Percentiles rank a stretch among this genome's conserved stretches.
phyloP scores from a whole-genome alignment of 352 stramenopile genomes.

The Globisporangium splendens region DNA sequence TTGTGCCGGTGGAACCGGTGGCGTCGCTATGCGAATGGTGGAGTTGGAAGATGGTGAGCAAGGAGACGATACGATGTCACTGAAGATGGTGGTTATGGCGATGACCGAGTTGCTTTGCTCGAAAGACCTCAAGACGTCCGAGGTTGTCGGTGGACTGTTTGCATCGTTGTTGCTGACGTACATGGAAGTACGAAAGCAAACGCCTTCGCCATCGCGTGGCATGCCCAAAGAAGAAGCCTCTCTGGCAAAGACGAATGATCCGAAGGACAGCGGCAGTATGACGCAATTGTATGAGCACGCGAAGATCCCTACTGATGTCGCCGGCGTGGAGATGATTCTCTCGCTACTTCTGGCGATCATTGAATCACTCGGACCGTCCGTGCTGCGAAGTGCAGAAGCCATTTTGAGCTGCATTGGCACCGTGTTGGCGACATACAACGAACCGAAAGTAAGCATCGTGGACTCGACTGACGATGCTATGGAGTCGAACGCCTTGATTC shows the following conservation, averaged over 20 bases:
- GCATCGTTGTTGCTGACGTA: constrained; percentile 72
- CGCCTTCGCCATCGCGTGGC: neutral
- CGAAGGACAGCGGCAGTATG: neutral
- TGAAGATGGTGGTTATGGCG: constrained; percentile 40
- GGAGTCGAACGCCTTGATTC: neutral
- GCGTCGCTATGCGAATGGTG: constrained; percentile 38
- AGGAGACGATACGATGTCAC: constrained; percentile 15
- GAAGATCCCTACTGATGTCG: constrained; percentile 28
- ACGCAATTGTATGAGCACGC: constrained; percentile 26
- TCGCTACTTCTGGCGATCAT: constrained; percentile 68
- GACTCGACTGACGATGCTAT: constrained; percentile 13
- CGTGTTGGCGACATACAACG: constrained; percentile 61
- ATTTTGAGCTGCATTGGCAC: constrained; percentile 72
- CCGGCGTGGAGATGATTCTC: constrained; percentile 54
- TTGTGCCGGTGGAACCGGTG: constrained; percentile 56
- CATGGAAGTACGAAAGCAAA: constrained; percentile 53
- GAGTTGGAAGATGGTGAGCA: constrained; percentile 3
- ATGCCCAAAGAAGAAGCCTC: neutral
- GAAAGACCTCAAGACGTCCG: constrained; percentile 59
- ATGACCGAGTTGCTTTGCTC: constrained; percentile 51
- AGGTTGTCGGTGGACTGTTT: constrained; percentile 77
- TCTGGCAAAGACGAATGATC: neutral
- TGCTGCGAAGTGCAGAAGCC: constrained; percentile 60
- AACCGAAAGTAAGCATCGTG: constrained; percentile 20
- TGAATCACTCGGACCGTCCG: constrained; percentile 63